Base-by-base conservation (phyloP, 208 protist species). In the Leishmania aethiopica region DNA sequence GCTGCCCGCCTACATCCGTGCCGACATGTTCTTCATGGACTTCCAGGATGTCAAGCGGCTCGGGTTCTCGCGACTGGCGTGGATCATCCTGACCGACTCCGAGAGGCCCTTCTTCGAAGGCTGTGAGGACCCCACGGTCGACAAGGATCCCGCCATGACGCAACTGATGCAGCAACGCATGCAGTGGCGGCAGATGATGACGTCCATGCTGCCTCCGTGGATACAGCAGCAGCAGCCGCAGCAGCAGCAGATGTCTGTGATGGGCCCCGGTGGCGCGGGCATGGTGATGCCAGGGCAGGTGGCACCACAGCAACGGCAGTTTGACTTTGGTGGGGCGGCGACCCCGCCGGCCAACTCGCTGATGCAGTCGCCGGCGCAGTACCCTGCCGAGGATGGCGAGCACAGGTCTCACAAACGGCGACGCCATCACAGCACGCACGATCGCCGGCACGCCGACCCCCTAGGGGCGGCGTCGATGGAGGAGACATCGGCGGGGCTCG, bases 11-110 rank as follows among this genome's bases (percentile, higher is more conserved):
- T 95, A 85, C 75, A 94, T 97, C 60, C 90, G 94, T 7, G 85
- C 88, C 15, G 94, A 97, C 79, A 95, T 95, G 94, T 97, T 96
- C 84, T 96, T 97, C 84, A 95, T 92, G 87, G 94, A 97, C 77
- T 93, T 95, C 73, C 82, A 90, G 28, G 90, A 96, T 57, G 37
- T 94, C 4, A 89, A 89, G 84, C 91, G 94, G 10, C 75, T 93
- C 6, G 94, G 94, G 42, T 95, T 97, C 80, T 97, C 94, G 15
- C 89, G 90, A 7, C 75, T 84, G 53, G 80, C 87, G 66, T 97
- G 94, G 94, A 82, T 89, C 15, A 82, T 97, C 11, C 86, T 97
- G 55, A 97, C 92, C 0, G 92, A 90, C 60, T 85, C 79, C 32
- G 79, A 88, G 28, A 60, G 37, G 32, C 91, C 93, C 51, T 93